A percentile compares a stretch with the other conserved stretches of the same genome.
Conservation (phyloP, 331 rosid species). For the Pyracantha coccinea region DNA sequence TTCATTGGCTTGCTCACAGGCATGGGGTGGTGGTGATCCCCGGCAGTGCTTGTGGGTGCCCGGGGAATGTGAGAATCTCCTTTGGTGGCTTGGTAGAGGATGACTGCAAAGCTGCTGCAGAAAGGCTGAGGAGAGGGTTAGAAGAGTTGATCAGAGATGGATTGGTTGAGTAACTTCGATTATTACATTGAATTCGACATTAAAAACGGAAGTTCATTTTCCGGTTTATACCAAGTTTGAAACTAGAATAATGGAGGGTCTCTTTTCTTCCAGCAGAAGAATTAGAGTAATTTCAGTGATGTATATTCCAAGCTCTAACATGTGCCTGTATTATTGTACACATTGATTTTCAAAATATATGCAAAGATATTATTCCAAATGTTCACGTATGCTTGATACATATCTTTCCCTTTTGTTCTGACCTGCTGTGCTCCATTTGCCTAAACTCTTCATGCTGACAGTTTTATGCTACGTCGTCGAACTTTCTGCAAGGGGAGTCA, state of each 20-base stretch:
- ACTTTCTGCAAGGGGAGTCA: too few species aligned
- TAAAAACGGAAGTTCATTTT: slow-evolving; percentile 27
- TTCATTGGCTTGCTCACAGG: slow-evolving; percentile 68
- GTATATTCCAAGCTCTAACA: slow-evolving; percentile 1
- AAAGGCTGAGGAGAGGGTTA: slow-evolving; percentile 61
- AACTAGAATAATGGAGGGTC: slow-evolving; percentile 36
- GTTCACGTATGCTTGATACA: background rate
- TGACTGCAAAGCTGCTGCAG: slow-evolving; percentile 80
- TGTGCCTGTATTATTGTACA: background rate
- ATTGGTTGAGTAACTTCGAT: slow-evolving; percentile 36
- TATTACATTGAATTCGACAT: slow-evolving; percentile 1
- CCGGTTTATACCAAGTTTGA: slow-evolving; percentile 16
- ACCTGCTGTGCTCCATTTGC: background rate
- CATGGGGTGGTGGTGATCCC: slow-evolving; percentile 88
- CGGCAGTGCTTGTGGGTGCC: slow-evolving; percentile 64
- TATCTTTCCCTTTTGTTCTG: background rate
- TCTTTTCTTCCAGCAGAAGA: background rate
- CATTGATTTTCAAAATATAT: background rate
- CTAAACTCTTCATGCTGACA: too few species aligned
- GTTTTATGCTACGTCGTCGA: too few species aligned
- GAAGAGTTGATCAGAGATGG: slow-evolving; percentile 74
- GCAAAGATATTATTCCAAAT: background rate
- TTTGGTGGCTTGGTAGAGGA: slow-evolving; percentile 76
- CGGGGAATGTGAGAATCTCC: slow-evolving; percentile 77
- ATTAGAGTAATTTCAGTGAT: background rate